A percentile compares a stretch with the other conserved stretches of the same genome.
These are phyloP conservation scores for Angomonas deanei DNA, from an alignment of 208 protist genomes.

Conservation along the genomic window DNA sequence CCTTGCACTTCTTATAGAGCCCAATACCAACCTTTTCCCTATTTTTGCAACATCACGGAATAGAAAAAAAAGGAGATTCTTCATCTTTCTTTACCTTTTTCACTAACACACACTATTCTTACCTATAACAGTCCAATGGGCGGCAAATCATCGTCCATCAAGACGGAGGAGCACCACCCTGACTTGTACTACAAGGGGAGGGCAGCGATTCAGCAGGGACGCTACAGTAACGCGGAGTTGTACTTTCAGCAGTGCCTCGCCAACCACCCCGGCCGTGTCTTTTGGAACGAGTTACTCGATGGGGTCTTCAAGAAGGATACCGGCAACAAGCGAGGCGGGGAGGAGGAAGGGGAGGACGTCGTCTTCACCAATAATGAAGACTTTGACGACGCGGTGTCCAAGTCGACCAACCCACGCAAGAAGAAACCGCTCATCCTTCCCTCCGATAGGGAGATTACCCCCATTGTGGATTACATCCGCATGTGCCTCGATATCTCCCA, in stretches of 20 bases:
- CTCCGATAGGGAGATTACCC: slow-evolving; percentile 14
- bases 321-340: not conserved
- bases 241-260: slow-evolving; percentile 37
- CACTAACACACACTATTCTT: not conserved
- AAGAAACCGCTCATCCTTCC: slow-evolving; percentile 9
- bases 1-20: too few relatives aligned
- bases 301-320: not conserved
- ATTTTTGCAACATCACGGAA: too few relatives aligned
- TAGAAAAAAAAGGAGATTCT: not conserved
- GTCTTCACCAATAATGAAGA: not conserved
- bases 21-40: too few relatives aligned
- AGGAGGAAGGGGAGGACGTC: not conserved
- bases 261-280: slow-evolving; percentile 23
- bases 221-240: slow-evolving; percentile 37
- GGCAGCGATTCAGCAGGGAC: slow-evolving; percentile 21
- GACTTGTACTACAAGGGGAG: slow-evolving; percentile 27
- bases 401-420: too few relatives aligned
- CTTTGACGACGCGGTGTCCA: not conserved
- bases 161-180: slow-evolving; percentile 13
- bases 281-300: slow-evolving; percentile 17
- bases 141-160: not conserved
- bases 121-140: not conserved
- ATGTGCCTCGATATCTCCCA: slow-evolving; percentile 20
- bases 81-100: slow-evolving; percentile 1
- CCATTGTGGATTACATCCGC: slow-evolving; percentile 27